A percentile compares a stretch with the other conserved stretches of the same genome.
phyloP scores from a whole-genome alignment of 306 rosid genomes.

The peach (Prunus persica) region DNA sequence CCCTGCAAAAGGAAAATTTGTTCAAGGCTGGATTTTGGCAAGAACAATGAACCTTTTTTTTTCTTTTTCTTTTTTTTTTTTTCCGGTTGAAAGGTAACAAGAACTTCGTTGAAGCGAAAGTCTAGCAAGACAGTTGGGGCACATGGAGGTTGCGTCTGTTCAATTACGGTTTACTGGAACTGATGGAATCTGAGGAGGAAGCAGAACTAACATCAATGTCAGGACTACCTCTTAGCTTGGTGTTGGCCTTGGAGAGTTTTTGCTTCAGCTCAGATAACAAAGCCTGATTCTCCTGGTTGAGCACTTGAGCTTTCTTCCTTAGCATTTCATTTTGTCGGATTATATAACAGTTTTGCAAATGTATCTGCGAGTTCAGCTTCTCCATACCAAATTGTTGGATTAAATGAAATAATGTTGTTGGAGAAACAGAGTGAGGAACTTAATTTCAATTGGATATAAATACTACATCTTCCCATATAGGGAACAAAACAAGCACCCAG shows the following conservation, averaged over 20 bases:
- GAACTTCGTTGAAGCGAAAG: neutral
- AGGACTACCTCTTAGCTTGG: conserved; percentile 4
- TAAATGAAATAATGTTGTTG: neutral
- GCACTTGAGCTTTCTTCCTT: conserved; percentile 35
- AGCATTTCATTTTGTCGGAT: conserved; percentile 37
- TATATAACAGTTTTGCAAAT: conserved; percentile 33
- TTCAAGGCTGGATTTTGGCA: neutral
- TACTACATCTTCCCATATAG: neutral
- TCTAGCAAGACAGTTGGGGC: neutral
- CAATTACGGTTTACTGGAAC: conserved; percentile 10
- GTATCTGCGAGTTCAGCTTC: conserved; percentile 25
- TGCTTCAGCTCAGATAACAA: conserved; percentile 33
- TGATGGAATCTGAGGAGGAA: conserved; percentile 17
- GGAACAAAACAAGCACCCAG: neutral
- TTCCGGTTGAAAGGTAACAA: conserved; percentile 4
- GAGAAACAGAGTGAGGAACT: neutral
- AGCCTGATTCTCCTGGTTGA: conserved; percentile 34
- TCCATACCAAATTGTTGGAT: conserved; percentile 12
- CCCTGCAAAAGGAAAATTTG: neutral
- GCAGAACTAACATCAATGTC: conserved; percentile 24
- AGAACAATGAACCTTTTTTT: neutral
- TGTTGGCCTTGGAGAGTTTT: conserved; percentile 16
- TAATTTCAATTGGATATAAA: neutral
- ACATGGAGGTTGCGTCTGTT: neutral
- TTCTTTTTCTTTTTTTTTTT: neutral